Base-by-base conservation (phyloP, 352 stramenopile genomes). In the Salisapilia sapeloensis region DNA sequence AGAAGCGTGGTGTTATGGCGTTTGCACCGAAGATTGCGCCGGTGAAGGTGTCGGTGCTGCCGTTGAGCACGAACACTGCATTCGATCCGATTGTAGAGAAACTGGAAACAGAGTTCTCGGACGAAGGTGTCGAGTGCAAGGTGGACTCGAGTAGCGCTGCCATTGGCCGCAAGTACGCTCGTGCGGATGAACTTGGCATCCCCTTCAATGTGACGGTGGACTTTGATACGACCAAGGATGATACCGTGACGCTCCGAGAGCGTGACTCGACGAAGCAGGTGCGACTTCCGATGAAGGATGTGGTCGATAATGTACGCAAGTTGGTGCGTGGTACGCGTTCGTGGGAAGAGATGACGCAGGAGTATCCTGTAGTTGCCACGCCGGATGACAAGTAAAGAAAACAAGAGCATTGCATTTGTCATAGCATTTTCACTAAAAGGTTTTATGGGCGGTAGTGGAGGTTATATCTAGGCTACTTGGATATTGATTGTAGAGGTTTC, bases 141-240 rank as follows among this genome's bases (percentile, higher is more conserved):
- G 79, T 95, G 22, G 94, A 99, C 60, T 90, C 93, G 34, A 96
- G 84, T 33, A 93, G 86, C 38, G 89, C 93, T 17, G 83, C 93
- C 19, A 92, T 99, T 38, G 94, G 94, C 53, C 78, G 92, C 48
- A 87, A 84, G 53, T 99, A 99, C 69, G 86, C 93, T 17, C 91
- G 94, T 41, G 60, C 82, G 3, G 93, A 99, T 61, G 95, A 99
- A 70, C 58, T 99, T 28, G 95, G 95, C 54, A 86, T 98, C 27
- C 95, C 94, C 26, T 99, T 98, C 60, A 92, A 71, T 26, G 79
- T 99, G 26, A 99, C 95, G 18, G 94, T 99, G 38, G 95, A 99
- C 66, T 98, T 98, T 44, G 74, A 98, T 42, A 97, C 93, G 29
- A 46, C 95, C 36, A 56, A 77, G 33, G 66, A 91, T 27, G 62